A percentile compares a stretch with the other conserved stretches of the same genome.
Evolutionary conservation across 2,329 filamentous ascomycete genomes (phyloP).

Genomic region (Phaeosphaeriaceae sp.): DNA sequence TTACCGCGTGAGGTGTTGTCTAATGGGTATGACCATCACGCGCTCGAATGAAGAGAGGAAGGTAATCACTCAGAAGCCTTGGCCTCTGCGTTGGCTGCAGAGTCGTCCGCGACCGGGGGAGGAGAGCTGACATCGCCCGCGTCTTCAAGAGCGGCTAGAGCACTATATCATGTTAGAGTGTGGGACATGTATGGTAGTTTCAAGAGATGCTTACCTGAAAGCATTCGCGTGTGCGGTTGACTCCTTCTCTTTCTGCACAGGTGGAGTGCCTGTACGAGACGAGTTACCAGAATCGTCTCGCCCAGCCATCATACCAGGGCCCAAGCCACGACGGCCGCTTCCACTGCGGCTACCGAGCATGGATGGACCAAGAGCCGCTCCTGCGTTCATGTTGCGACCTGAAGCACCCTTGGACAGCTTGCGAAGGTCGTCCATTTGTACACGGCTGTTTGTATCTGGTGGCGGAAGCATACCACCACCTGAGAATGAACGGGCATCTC

Average conservation of each 20-base stretch:
- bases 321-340: conserved; percentile 80
- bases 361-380: conserved; percentile 73
- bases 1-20: conserved; percentile 46
- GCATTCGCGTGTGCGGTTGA: conserved; percentile 79
- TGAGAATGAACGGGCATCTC: conserved; percentile 86
- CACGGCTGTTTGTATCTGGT: conserved; percentile 75
- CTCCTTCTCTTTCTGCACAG: conserved; percentile 68
- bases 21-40: conserved; percentile 45
- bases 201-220: conserved; percentile 75
- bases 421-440: conserved; percentile 89
- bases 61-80: conserved; percentile 49
- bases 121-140: conserved; percentile 68
- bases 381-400: conserved; percentile 63
- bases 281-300: conserved; percentile 86
- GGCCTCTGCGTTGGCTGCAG: conserved; percentile 30
- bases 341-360: conserved; percentile 89
- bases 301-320: conserved; percentile 72
- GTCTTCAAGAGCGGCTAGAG: conserved; percentile 63
- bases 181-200: not conserved
- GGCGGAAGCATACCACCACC: conserved; percentile 73
- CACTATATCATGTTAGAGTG: conserved; percentile 49
- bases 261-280: conserved; percentile 88
- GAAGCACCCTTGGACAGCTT: conserved; percentile 71
- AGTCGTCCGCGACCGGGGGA: conserved; percentile 63
- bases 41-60: conserved; percentile 39